Evolutionary conservation across 352 stramenopile genomes (phyloP), one percentile per base, ranked within the genome.

Genomic region (Globisporangium acanthophoron): DNA sequence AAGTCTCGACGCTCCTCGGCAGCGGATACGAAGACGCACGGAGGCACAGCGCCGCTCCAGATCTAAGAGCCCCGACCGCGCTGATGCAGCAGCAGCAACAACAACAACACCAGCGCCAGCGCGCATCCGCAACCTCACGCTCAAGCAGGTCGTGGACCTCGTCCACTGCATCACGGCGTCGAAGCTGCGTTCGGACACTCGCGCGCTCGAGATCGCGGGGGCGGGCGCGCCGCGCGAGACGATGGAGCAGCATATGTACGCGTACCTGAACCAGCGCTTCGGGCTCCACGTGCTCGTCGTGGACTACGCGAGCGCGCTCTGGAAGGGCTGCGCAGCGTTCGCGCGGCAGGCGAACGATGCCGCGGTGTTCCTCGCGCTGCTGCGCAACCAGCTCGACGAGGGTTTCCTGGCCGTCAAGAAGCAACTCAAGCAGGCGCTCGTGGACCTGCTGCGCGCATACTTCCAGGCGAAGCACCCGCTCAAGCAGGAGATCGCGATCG

Each of bases 171-270:
- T 96, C 51, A 73, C 87, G 29, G 55, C 68, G 15, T 92, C 81
- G 20, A 96, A 96, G 52, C 51, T 35, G 21, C 92, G 88, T 56
- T 83, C 78, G 39, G 83, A 96, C 51, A 65, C 61, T 0, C 78
- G 77, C n/a, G 66, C 59, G 9, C 62, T 57, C 5, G 69, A 69
- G 5, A 61, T 67, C 33, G 62, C 29, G 13, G 18, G 16, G 13
- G 31, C 48, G 5, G 48, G 76, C 1, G 72, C 87, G 0, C 73
- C 85, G 16, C 72, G 78, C 3, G 87, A 96, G 51, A 96, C 85
- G 5, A 83, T 94, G 59, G 85, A 96, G 78, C 87, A 96, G 67
- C 87, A 96, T 60, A 73, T 96, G 73, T 95, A 96, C 71, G 87
- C 87, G 52, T 96, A 90, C 51, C 61, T 96, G 49, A 92, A 91